phyloP scores from a whole-genome alignment of 805 yeast species.

The Blastobotrys peoriensis region DNA sequence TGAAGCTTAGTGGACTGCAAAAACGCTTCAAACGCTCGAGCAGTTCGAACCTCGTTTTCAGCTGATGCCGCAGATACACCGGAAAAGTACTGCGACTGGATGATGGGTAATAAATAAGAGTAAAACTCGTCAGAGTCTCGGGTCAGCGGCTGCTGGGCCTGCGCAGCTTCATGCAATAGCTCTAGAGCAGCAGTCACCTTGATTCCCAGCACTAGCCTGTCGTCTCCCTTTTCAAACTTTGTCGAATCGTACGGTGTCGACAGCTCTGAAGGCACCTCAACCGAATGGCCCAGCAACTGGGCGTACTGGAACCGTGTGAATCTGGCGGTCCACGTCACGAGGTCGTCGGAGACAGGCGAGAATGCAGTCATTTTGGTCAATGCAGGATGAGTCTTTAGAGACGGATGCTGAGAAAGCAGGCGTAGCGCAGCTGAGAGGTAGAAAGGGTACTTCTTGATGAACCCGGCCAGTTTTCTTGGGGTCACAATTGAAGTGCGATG shows the following conservation, averaged over 20 bases:
- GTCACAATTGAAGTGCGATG: constrained; percentile 20
- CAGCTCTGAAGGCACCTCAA: constrained; percentile 14
- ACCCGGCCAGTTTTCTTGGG: constrained; percentile 22
- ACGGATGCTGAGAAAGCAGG: constrained; percentile 17
- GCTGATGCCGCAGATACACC: constrained; percentile 13
- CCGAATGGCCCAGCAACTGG: constrained; percentile 18
- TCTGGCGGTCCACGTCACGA: constrained; percentile 16
- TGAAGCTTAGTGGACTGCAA: not conserved
- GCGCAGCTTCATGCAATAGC: constrained; percentile 8
- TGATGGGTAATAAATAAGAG: constrained; percentile 10
- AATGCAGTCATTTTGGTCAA: constrained; percentile 9
- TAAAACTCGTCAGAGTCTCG: constrained; percentile 9
- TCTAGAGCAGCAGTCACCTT: constrained; percentile 24
- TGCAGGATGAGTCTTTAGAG: not conserved
- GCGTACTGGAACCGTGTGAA: constrained; percentile 23
- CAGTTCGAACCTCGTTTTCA: constrained; percentile 3
- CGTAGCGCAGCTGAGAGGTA: constrained; percentile 22
- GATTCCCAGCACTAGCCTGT: constrained; percentile 18
- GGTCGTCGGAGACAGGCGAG: constrained; percentile 15
- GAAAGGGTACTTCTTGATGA: constrained; percentile 17
- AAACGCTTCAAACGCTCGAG: constrained; percentile 1
- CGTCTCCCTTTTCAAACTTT: constrained; percentile 7
- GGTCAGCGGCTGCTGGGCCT: not conserved
- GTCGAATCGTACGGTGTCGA: not conserved
- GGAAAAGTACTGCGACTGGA: constrained; percentile 14